phyloP scores from a whole-genome alignment of 1,284 basidiomycete genomes.

The Malassezia furfur region DNA sequence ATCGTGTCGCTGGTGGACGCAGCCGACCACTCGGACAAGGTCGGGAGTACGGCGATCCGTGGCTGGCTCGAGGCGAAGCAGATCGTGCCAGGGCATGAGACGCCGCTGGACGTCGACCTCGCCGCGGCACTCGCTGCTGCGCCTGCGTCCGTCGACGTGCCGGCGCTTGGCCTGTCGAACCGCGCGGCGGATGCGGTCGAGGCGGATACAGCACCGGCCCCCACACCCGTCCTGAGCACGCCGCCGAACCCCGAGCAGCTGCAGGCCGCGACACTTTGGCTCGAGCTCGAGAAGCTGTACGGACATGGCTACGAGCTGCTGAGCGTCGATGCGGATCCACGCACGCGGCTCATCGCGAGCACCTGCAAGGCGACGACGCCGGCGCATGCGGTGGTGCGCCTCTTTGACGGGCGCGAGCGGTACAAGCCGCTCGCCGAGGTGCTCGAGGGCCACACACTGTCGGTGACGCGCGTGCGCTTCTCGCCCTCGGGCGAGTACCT shows the following conservation, averaged over 20 bases:
- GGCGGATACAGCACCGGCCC: background rate
- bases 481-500: constrained; percentile 69
- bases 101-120: constrained; percentile 5
- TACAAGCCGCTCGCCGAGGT: constrained; percentile 56
- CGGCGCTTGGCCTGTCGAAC: constrained; percentile 43
- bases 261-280: constrained; percentile 80
- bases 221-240: constrained; percentile 7
- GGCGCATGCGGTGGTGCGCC: constrained; percentile 78
- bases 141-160: constrained; percentile 36
- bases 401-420: constrained; percentile 65
- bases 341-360: constrained; percentile 64
- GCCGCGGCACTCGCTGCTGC: constrained; percentile 3
- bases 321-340: constrained; percentile 22
- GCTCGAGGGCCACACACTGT: constrained; percentile 73
- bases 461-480: constrained; percentile 81
- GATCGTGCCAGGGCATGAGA: constrained; percentile 6
- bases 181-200: constrained; percentile 28
- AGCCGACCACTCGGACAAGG: constrained; percentile 34
- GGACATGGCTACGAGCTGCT: constrained; percentile 90
- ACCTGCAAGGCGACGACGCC: constrained; percentile 77
- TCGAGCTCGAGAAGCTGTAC: constrained; percentile 89
- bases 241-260: constrained; percentile 58
- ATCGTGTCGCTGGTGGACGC: constrained; percentile 38
- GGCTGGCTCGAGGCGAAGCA: constrained; percentile 25
- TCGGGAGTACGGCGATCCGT: constrained; percentile 44